A percentile compares a stretch with the other conserved stretches of the same genome.
Conservation (phyloP, 2,329 filamentous ascomycete genomes). For the Alternaria consortialis region DNA sequence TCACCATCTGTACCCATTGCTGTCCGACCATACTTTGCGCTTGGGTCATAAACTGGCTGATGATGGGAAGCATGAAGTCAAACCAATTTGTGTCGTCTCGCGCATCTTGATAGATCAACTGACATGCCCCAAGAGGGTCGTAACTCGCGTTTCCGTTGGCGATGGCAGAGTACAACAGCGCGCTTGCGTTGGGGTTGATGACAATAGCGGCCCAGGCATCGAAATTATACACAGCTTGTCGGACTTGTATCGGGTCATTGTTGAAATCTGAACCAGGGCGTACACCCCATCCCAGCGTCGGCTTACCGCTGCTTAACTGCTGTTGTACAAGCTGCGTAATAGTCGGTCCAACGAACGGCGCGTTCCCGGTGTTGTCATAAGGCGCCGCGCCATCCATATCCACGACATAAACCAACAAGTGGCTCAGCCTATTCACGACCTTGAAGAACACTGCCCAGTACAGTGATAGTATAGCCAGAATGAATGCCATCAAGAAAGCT, state of each 20-base stretch:
- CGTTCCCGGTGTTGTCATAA: constrained; percentile 54
- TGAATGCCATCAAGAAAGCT: constrained; percentile 63
- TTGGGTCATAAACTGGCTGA: constrained; percentile 57
- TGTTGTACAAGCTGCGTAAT: constrained; percentile 59
- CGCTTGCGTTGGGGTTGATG: constrained; percentile 69
- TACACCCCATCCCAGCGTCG: constrained; percentile 61
- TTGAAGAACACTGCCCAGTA: constrained; percentile 69
- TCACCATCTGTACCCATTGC: constrained; percentile 53
- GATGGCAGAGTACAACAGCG: constrained; percentile 65
- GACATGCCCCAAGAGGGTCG: constrained; percentile 66
- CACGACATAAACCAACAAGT: constrained; percentile 65
- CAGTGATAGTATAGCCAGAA: constrained; percentile 65
- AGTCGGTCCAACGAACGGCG: constrained; percentile 65
- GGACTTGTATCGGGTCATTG: constrained; percentile 65
- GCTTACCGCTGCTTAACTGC: constrained; percentile 51
- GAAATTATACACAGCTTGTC: constrained; percentile 67
- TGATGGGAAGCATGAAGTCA: constrained; percentile 63
- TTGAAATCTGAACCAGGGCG: constrained; percentile 62
- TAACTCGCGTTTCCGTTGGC: constrained; percentile 65
- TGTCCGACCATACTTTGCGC: constrained; percentile 61
- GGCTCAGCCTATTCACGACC: constrained; percentile 56
- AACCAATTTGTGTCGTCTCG: constrained; percentile 65
- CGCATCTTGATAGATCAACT: constrained; percentile 65
- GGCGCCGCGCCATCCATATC: constrained; percentile 69
- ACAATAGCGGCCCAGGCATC: constrained; percentile 69